Evolutionary conservation across 352 stramenopile species (phyloP), one percentile per base, ranked within the genome.

Genomic region (Phytophthora palmivora): DNA sequence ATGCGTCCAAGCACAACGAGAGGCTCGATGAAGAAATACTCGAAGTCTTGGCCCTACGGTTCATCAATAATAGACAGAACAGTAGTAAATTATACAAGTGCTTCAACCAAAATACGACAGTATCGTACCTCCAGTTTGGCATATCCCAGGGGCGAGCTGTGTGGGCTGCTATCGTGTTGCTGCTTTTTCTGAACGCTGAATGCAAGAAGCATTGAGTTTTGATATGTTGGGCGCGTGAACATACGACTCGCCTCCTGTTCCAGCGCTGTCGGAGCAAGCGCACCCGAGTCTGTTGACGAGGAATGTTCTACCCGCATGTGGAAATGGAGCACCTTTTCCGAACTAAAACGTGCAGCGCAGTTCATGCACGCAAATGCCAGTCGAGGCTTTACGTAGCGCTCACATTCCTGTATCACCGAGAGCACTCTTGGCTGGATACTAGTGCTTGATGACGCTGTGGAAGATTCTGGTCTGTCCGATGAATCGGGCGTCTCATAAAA

Each of bases 1-100:
- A 96, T 69, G 14, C 87, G 80, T 16, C 87, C 87, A 22, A 96
- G 74, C 8, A 91, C 70, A 11, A 87, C 64, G 21, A 77, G 79
- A 2, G 85, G 69, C 34, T 91, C 66, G 26, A 94, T 72, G 39
- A 95, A 74, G 51, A 84, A 94, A 43, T 82, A 94, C 54, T 84
- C 68, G 32, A 92, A 91, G 14, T 74, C 62, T 21, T 38, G 45
- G 26, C 83, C 82, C 76, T 91, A 65, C 10, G 6, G 46, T 51
- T 33, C 32, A 59, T 21, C 28, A 71, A 21, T 4, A 45, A 33
- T 14, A 2, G n/a, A 52, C 1, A 58, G n/a, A 42, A 66, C 32
- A 37, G 6, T 48, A 34, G 30, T 12, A 75, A 43, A 44, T 24
- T 45, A 18, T 11, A 58, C 32, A 15, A 30, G 14, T 2, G 6